Percentiles rank a stretch among this genome's conserved stretches.
These are phyloP conservation scores for Cercospora sp. DNA, from an alignment of 2,329 filamentous ascomycete genomes.

Conservation along the genomic window DNA sequence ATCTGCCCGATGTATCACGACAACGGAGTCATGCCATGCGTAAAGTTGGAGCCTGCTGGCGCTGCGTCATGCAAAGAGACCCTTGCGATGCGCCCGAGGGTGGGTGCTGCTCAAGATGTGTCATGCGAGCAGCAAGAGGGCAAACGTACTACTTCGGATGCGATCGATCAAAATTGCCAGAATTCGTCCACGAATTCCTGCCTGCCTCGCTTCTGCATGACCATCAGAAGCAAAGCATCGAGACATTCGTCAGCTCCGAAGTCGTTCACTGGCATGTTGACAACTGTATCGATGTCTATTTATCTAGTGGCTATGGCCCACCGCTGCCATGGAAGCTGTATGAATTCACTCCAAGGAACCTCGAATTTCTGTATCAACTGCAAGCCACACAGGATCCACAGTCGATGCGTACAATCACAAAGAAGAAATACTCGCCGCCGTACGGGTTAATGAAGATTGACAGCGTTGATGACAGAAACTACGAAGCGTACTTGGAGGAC, in stretches of 20 bases:
- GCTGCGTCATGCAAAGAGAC: conserved; percentile 51
- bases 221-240: conserved; percentile 47
- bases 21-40: conserved; percentile 49
- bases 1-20: conserved; percentile 40
- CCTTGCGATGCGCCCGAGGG: conserved; percentile 39
- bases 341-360: conserved; percentile 47
- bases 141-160: conserved; percentile 47
- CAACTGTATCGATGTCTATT: conserved; percentile 44
- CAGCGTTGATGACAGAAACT: conserved; percentile 45
- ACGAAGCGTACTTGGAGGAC: conserved; percentile 48
- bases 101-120: conserved; percentile 34
- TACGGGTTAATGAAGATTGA: conserved; percentile 50
- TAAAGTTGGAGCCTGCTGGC: conserved; percentile 50
- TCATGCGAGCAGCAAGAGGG: conserved; percentile 40
- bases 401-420: conserved; percentile 31
- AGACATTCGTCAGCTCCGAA: conserved; percentile 42
- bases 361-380: conserved; percentile 44
- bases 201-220: conserved; percentile 31
- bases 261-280: conserved; percentile 37
- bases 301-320: conserved; percentile 48
- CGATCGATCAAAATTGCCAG: conserved; percentile 48
- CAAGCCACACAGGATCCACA: conserved; percentile 45
- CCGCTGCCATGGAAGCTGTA: conserved; percentile 48
- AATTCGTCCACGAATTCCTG: conserved; percentile 47
- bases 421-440: conserved; percentile 47